Evolutionary conservation across 1,284 basidiomycete species (phyloP).

Genomic region (Ustilago curta): DNA sequence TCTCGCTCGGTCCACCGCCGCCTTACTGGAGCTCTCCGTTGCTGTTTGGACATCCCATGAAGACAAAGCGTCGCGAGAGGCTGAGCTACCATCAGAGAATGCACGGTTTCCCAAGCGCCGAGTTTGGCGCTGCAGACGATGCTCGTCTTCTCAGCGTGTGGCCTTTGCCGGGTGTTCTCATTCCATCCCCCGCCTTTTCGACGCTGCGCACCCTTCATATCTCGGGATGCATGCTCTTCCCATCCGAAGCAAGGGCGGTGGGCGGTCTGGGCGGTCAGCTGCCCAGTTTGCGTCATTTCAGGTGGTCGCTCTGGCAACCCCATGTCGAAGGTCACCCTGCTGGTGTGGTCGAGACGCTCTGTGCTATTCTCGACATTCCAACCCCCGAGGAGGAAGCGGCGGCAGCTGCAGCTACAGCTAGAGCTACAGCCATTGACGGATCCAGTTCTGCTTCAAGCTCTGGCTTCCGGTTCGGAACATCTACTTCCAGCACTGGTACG

Average conservation of each 20-base stretch:
- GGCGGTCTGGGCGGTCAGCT: constrained; percentile 51
- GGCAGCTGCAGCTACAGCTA: constrained; percentile 26
- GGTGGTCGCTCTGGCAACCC: constrained; percentile 56
- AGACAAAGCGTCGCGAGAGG: constrained; percentile 40
- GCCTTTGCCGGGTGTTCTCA: constrained; percentile 45
- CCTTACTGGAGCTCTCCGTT: constrained; percentile 59
- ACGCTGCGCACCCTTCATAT: constrained; percentile 53
- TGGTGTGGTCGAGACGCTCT: constrained; percentile 49
- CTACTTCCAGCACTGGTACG: constrained; percentile 42
- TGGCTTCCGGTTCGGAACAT: constrained; percentile 38
- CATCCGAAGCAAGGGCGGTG: constrained; percentile 46
- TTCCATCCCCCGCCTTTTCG: constrained; percentile 45
- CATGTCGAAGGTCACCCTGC: constrained; percentile 54
- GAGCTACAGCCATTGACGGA: constrained; percentile 24
- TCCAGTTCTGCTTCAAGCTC: constrained; percentile 35
- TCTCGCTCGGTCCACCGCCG: constrained; percentile 55
- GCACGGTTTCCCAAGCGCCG: constrained; percentile 29
- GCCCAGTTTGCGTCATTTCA: constrained; percentile 50
- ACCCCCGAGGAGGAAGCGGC: constrained; percentile 47
- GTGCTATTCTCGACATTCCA: constrained; percentile 48
- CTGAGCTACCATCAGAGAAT: constrained; percentile 43
- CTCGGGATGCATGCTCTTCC: constrained; percentile 59
- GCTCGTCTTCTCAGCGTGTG: constrained; percentile 41
- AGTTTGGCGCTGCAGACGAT: constrained; percentile 28
- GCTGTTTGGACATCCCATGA: constrained; percentile 49